These are phyloP conservation scores for Globisporangium nagaii DNA, from an alignment of 352 stramenopile species.

Conservation along the genomic window DNA sequence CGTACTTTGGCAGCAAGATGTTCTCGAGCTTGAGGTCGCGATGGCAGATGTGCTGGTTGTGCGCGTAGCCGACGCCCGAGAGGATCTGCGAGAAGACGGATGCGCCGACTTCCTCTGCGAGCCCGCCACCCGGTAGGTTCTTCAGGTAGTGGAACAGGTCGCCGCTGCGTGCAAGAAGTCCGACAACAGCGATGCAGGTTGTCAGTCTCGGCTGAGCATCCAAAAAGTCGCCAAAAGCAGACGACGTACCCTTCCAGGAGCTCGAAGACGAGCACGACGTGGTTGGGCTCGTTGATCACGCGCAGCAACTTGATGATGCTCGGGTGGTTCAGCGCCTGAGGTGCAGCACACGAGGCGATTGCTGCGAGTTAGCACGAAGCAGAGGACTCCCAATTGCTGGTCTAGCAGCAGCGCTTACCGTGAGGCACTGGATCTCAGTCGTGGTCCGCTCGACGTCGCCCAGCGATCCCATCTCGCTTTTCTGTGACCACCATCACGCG, in stretches of 20 bases:
- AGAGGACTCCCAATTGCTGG: too few species aligned
- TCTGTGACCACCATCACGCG: conserved; percentile 16
- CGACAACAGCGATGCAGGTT: not conserved
- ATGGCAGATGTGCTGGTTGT: conserved; percentile 89
- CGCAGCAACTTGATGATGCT: conserved; percentile 86
- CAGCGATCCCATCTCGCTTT: conserved; percentile 86
- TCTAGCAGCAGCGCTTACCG: too few species aligned
- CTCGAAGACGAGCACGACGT: conserved; percentile 86
- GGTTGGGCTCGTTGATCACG: conserved; percentile 82
- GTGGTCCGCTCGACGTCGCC: conserved; percentile 83
- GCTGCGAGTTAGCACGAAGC: conserved; percentile 5
- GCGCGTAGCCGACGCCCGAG: conserved; percentile 72
- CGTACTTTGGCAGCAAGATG: conserved; percentile 75
- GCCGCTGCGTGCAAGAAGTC: conserved; percentile 30
- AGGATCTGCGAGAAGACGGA: conserved; percentile 75
- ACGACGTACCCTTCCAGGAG: conserved; percentile 64
- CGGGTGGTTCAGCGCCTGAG: conserved; percentile 79
- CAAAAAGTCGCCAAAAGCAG: not conserved
- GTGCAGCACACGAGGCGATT: too few species aligned
- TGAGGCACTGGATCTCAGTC: conserved; percentile 85
- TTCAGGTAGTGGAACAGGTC: conserved; percentile 86
- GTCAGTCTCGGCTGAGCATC: not conserved
- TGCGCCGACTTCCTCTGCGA: conserved; percentile 62
- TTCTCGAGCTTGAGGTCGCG: conserved; percentile 88
- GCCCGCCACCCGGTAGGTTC: conserved; percentile 30